A percentile compares a stretch with the other conserved stretches of the same genome.
Evolutionary conservation across 768 basidiomycete genomes (phyloP).

Genomic region (Tubosaeta sp.): DNA sequence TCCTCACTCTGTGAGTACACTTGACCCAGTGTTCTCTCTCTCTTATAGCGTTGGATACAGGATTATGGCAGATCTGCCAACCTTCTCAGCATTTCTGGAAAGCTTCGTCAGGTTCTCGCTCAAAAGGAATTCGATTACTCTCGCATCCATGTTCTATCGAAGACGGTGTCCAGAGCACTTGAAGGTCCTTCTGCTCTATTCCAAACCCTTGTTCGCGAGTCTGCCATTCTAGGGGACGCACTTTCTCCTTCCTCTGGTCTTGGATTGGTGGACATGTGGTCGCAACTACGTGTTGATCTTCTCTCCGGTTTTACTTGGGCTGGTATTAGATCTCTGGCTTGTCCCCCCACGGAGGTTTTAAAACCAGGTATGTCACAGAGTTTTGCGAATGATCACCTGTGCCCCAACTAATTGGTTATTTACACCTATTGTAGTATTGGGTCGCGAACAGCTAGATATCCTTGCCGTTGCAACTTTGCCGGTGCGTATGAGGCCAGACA

Average conservation of each 20-base stretch:
- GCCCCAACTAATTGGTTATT: neutral
- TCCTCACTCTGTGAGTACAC: conserved; percentile 23
- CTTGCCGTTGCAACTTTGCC: conserved; percentile 24
- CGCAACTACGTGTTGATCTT: conserved; percentile 32
- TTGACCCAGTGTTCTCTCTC: neutral
- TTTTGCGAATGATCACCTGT: neutral
- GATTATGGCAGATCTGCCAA: conserved; percentile 32
- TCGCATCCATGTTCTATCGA: conserved; percentile 52
- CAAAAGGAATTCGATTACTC: conserved; percentile 59
- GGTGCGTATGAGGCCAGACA: conserved; percentile 4
- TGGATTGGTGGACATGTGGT: conserved; percentile 73
- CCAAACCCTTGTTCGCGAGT: conserved; percentile 27
- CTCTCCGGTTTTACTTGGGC: conserved; percentile 11
- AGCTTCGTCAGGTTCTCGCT: conserved; percentile 41
- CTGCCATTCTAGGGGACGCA: conserved; percentile 39
- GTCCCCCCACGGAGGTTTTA: neutral
- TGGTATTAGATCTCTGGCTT: conserved; percentile 18
- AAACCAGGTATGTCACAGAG: conserved; percentile 12
- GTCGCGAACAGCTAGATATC: conserved; percentile 21
- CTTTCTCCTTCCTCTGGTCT: conserved; percentile 66
- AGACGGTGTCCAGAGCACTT: conserved; percentile 47
- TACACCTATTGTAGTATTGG: conserved; percentile 12
- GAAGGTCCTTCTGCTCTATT: conserved; percentile 34
- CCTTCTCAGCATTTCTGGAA: conserved; percentile 36
- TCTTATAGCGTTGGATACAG: conserved; percentile 16